phyloP scores from a whole-genome alignment of 768 basidiomycete species.

The Tulasnella sp. region DNA sequence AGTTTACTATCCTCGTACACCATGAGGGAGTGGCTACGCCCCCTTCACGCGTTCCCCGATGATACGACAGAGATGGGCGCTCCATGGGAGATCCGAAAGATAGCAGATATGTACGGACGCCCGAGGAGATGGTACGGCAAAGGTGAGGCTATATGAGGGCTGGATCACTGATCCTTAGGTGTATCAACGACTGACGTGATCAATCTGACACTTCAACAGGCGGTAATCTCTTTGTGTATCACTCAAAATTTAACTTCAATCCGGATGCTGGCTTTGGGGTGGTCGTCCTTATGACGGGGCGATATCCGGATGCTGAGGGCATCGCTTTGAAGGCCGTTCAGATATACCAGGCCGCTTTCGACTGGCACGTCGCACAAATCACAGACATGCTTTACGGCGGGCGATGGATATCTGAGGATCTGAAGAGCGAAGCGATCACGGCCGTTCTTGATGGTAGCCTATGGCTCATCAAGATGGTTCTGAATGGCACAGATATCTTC shows the following conservation, averaged over 20 bases:
- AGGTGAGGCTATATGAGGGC: not conserved
- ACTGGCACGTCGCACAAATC: constrained; percentile 15
- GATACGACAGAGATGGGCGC: constrained; percentile 17
- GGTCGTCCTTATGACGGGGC: constrained; percentile 24
- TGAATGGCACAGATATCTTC: constrained; percentile 22
- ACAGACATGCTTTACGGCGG: constrained; percentile 22
- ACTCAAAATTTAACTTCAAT: constrained; percentile 24
- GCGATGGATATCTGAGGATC: constrained; percentile 19
- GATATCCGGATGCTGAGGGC: constrained; percentile 22
- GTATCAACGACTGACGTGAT: too few species aligned
- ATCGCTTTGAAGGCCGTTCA: constrained; percentile 23
- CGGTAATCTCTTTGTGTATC: constrained; percentile 24
- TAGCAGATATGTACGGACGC: constrained; percentile 16
- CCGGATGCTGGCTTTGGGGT: constrained; percentile 26
- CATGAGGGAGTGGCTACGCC: constrained; percentile 27
- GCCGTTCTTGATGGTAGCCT: constrained; percentile 22
- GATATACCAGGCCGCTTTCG: constrained; percentile 26
- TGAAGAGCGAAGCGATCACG: constrained; percentile 12
- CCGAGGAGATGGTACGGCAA: constrained; percentile 17
- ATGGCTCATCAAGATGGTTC: constrained; percentile 15
- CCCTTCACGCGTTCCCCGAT: constrained; percentile 26
- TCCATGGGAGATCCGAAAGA: constrained; percentile 21
- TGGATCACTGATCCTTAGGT: not conserved
- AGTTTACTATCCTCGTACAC: constrained; percentile 23
- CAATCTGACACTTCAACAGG: too few species aligned